phyloP scores from a whole-genome alignment of 805 yeast genomes.

The Cyberlindnera japonica region DNA sequence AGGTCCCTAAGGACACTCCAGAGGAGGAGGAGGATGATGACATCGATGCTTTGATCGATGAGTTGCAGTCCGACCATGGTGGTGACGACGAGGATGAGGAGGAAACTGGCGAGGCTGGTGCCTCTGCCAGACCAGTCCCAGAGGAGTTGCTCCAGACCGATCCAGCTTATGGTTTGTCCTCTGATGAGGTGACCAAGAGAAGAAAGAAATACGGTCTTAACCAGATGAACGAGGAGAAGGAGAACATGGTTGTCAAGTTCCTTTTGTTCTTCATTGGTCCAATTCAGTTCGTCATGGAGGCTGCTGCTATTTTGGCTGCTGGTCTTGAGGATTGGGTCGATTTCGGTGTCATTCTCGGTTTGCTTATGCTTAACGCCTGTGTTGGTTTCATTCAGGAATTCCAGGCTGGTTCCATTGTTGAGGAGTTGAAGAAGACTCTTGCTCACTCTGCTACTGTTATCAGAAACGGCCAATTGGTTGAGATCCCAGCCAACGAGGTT shows the following conservation, averaged over 20 bases:
- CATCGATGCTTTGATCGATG: constrained; percentile 69
- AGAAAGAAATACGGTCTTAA: constrained; percentile 88
- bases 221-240: constrained; percentile 88
- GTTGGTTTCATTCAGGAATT: constrained; percentile 97
- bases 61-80: constrained; percentile 65
- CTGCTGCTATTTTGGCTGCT: constrained; percentile 92
- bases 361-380: constrained; percentile 78
- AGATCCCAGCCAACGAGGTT: constrained; percentile 77
- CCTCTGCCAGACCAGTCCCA: constrained; percentile 73
- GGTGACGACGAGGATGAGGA: constrained; percentile 54
- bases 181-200: constrained; percentile 76
- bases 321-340: constrained; percentile 98
- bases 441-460: constrained; percentile 85
- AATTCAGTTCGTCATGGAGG: constrained; percentile 96
- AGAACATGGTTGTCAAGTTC: constrained; percentile 75
- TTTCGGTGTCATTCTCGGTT: constrained; percentile 94
- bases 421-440: constrained; percentile 90
- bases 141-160: constrained; percentile 83
- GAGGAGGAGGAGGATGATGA: constrained; percentile 60
- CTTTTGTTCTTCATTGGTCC: constrained; percentile 90
- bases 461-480: constrained; percentile 75
- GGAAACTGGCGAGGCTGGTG: constrained; percentile 43
- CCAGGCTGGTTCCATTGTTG: constrained; percentile 98
- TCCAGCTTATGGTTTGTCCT: constrained; percentile 69
- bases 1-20: constrained; percentile 47